Base-by-base conservation (phyloP, 2,329 filamentous ascomycete species). In the Botrytis cinerea region DNA sequence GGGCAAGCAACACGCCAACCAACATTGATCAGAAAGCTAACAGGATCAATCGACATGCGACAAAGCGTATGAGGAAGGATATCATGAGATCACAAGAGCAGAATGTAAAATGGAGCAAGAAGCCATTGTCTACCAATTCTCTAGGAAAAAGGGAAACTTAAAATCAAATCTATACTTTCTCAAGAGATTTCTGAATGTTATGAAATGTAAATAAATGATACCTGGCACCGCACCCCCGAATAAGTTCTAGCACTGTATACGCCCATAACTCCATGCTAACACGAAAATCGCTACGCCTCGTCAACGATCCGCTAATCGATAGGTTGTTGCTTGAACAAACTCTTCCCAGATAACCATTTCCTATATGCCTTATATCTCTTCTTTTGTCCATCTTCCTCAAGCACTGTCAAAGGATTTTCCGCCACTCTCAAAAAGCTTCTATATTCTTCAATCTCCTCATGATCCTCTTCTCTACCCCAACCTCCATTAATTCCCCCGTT, bases 321-420 rank as follows among this genome's bases (percentile, higher is more conserved):
- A 63, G 91, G 89, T 82, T 91, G 90, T 86, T 98, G 95, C 83
- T 98, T 98, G 82, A 98, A 98, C 79, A 98, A 87, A 79, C 94
- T 97, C 85, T 98, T 98, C 28, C 95, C 95, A 75, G 91, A 88
- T 80, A 99, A 85, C 95, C 96, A 99, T 83, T 98, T 97, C 79
- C 91, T 86, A 83, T 99, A 99, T 16, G 95, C 93, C 84, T 97
- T 98, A 83, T 99, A 99, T 78, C 96, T 87, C 87, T 98, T 98
- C 87, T 97, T 98, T 59, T 88, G 87, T 63, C 90, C 87, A 82
- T 98, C 96, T 79, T 97, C 95, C 62, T 95, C 91, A 1, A 90
- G 91, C 22, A 98, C 95, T 3, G 93, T 97, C 70, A 99, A 84
- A 28, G 94, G 93, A 78, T 97, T 93, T 75, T 96, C 92, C 7